Evolutionary conservation across 768 basidiomycete genomes (phyloP).

Genomic region (Rhodotorula diobovata): DNA sequence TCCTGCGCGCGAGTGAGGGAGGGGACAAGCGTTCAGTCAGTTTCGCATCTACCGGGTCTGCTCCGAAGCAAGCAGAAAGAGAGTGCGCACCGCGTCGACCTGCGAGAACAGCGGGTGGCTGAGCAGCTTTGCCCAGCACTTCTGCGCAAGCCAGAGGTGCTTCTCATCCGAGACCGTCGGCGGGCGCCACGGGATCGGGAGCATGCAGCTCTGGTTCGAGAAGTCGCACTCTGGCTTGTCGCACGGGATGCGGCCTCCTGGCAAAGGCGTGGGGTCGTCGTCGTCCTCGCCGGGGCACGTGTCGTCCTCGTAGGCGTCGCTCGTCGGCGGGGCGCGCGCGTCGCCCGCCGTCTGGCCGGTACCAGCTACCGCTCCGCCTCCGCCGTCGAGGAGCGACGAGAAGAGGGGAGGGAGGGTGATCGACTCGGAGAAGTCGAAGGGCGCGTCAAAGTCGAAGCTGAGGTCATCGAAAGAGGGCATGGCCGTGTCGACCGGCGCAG

Average conservation of each 20-base stretch:
- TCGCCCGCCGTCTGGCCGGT: neutral
- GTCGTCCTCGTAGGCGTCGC: neutral
- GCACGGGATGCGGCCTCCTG: constrained; percentile 26
- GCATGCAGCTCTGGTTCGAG: constrained; percentile 7
- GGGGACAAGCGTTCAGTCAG: neutral
- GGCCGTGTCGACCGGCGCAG: neutral
- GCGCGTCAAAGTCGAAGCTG: constrained; percentile 35
- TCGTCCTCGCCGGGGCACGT: constrained; percentile 15
- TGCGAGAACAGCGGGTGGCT: constrained; percentile 32
- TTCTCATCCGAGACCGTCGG: constrained; percentile 20
- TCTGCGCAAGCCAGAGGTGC: constrained; percentile 31
- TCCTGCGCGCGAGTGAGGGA: constrained; percentile 15
- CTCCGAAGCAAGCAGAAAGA: no score
- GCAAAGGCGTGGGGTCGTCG: constrained; percentile 12
- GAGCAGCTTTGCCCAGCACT: constrained; percentile 38
- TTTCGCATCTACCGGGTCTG: neutral
- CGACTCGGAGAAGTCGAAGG: constrained; percentile 32
- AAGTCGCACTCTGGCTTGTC: constrained; percentile 41
- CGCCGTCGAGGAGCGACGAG: constrained; percentile 6
- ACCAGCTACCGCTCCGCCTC: neutral
- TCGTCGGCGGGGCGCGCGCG: no score
- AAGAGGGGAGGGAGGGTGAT: constrained; percentile 26
- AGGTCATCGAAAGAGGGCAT: neutral
- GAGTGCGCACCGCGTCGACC: constrained; percentile 21
- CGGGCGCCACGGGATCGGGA: constrained; percentile 39